These are phyloP conservation scores for Dalbergia oliveri DNA, from an alignment of 306 rosid genomes.

Conservation along the genomic window DNA sequence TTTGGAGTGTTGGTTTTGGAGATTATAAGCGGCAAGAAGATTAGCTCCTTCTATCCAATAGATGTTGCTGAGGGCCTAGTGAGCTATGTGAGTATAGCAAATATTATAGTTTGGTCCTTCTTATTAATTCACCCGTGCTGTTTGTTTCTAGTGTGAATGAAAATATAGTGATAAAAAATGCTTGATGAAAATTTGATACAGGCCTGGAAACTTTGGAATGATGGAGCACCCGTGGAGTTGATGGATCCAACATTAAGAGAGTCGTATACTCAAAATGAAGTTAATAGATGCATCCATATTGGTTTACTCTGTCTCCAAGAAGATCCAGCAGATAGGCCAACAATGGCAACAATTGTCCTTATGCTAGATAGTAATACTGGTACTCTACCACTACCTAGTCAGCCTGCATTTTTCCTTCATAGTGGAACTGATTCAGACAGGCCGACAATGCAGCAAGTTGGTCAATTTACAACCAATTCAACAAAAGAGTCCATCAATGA, in stretches of 20 bases:
- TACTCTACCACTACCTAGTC: slow-evolving; percentile 39
- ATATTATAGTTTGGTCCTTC: background rate
- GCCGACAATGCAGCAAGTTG: slow-evolving; percentile 24
- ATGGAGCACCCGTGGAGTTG: slow-evolving; percentile 46
- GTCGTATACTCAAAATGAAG: slow-evolving; percentile 41
- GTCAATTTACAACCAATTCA: slow-evolving; percentile 27
- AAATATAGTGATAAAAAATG: slow-evolving; percentile 5
- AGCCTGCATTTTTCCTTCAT: slow-evolving; percentile 37
- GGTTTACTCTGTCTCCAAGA: too few relatives aligned
- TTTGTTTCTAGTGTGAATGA: background rate
- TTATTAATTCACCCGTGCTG: background rate
- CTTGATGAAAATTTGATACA: slow-evolving; percentile 33
- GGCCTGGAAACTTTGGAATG: background rate
- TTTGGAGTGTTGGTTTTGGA: slow-evolving; percentile 50
- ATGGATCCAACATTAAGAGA: slow-evolving; percentile 44
- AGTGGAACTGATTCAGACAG: slow-evolving; percentile 36
- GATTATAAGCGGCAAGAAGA: slow-evolving; percentile 56
- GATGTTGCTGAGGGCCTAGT: slow-evolving; percentile 35
- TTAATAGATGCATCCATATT: slow-evolving; percentile 49
- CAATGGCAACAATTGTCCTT: slow-evolving; percentile 48
- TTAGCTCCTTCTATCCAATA: slow-evolving; percentile 24
- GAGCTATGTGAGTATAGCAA: slow-evolving; percentile 48
- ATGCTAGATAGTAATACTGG: slow-evolving; percentile 45
- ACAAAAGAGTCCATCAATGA: slow-evolving; percentile 30
- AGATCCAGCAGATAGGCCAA: slow-evolving; percentile 40